Conservation (phyloP, 495 filamentous ascomycete species). For the Terfezia claveryi region DNA sequence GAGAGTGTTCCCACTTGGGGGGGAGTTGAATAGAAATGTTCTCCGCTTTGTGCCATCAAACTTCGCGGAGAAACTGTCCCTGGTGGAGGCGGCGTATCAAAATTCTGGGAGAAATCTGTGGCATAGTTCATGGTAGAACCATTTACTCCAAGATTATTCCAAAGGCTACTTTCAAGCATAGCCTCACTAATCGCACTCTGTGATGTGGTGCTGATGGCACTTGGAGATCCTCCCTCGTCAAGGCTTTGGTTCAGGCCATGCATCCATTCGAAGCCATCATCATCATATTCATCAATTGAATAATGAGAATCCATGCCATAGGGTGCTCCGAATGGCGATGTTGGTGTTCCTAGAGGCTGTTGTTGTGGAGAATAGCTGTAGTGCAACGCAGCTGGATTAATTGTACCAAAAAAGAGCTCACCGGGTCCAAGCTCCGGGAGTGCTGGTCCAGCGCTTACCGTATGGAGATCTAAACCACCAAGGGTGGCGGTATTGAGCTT, state of each 20-base stretch:
- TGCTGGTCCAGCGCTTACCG: not conserved
- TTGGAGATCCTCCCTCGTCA: slow-evolving; percentile 59
- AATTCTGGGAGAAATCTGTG: slow-evolving; percentile 22
- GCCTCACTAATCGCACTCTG: slow-evolving; percentile 82
- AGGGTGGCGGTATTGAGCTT: not conserved
- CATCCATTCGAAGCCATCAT: slow-evolving; percentile 76
- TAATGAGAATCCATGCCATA: slow-evolving; percentile 31
- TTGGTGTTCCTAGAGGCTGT: slow-evolving; percentile 36
- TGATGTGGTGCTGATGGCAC: slow-evolving; percentile 77
- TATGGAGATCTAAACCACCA: not conserved
- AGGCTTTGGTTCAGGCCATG: slow-evolving; percentile 24
- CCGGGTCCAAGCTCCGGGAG: not conserved
- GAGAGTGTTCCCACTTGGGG: slow-evolving; percentile 15
- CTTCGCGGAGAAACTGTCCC: slow-evolving; percentile 41
- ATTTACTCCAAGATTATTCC: slow-evolving; percentile 15
- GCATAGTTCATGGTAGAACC: slow-evolving; percentile 3
- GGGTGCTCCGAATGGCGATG: slow-evolving; percentile 49
- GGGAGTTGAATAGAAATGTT: not conserved
- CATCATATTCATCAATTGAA: slow-evolving; percentile 31
- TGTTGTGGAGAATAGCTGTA: slow-evolving; percentile 57
- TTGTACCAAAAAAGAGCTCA: slow-evolving; percentile 46
- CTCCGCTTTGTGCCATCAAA: slow-evolving; percentile 22
- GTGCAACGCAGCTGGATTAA: slow-evolving; percentile 91
- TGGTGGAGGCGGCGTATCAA: slow-evolving; percentile 31
- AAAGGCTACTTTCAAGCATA: slow-evolving; percentile 46